Conservation (phyloP, 805 yeast species). For the Alloascoidea hylecoeti region DNA sequence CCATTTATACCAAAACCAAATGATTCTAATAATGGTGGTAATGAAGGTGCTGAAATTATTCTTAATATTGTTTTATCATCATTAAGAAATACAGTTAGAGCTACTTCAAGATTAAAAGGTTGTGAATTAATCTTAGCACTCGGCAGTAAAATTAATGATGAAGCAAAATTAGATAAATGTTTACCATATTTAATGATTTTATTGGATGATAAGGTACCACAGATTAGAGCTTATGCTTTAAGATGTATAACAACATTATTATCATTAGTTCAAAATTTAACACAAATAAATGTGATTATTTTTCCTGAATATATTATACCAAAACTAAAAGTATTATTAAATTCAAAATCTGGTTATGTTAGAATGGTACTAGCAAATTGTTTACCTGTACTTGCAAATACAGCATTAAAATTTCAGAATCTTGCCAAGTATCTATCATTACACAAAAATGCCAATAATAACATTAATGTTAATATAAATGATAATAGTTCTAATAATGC, state of each 20-base stretch:
- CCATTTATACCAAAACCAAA: slow-evolving; percentile 8
- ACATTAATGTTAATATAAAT: too few relatives aligned
- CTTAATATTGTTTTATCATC: slow-evolving; percentile 45
- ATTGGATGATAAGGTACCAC: slow-evolving; percentile 51
- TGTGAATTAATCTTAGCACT: slow-evolving; percentile 66
- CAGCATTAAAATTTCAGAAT: slow-evolving; percentile 50
- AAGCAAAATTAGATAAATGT: slow-evolving; percentile 71
- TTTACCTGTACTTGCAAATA: slow-evolving; percentile 56
- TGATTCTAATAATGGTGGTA: slow-evolving; percentile 13
- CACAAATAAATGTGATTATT: slow-evolving; percentile 61
- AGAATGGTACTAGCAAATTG: slow-evolving; percentile 60
- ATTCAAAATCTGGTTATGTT: slow-evolving; percentile 28
- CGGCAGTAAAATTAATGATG: slow-evolving; percentile 68
- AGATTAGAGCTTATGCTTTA: slow-evolving; percentile 56
- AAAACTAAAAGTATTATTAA: slow-evolving; percentile 32
- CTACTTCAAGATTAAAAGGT: slow-evolving; percentile 49
- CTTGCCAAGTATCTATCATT: slow-evolving; percentile 35
- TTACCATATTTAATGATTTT: slow-evolving; percentile 69
- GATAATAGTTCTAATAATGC: slow-evolving; percentile 21
- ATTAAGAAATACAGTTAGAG: slow-evolving; percentile 43
- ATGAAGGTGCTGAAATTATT: slow-evolving; percentile 40
- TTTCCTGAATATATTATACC: slow-evolving; percentile 81
- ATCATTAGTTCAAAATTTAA: slow-evolving; percentile 43
- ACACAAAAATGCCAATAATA: too few relatives aligned
- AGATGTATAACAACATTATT: slow-evolving; percentile 55